Evolutionary conservation across 1,284 basidiomycete genomes (phyloP).

Genomic region (Marasmius oreades): DNA sequence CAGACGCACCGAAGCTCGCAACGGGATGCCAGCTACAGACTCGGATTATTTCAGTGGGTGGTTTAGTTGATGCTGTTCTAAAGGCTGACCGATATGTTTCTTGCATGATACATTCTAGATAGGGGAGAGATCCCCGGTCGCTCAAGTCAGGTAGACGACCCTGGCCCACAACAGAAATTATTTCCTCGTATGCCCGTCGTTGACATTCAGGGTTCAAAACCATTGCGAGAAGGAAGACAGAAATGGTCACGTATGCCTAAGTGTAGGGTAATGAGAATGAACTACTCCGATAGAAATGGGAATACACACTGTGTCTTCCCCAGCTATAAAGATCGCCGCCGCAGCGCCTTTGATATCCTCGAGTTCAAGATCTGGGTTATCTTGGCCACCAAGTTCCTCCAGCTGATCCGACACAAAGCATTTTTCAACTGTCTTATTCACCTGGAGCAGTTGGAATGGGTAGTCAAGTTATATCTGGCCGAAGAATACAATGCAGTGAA

Average conservation of each 20-base stretch:
- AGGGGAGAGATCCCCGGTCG: slow-evolving; percentile 2
- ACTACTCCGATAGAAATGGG: too few species aligned
- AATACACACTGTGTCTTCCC: neutral
- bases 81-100: neutral
- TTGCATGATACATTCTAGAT: slow-evolving; percentile 1
- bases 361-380: neutral
- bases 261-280: neutral
- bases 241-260: neutral
- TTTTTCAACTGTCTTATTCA: neutral
- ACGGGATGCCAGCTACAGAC: neutral
- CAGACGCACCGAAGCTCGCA: neutral
- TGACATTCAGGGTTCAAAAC: slow-evolving; percentile 2
- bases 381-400: neutral
- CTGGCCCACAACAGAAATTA: neutral
- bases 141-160: neutral
- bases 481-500: neutral
- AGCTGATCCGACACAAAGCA: slow-evolving; percentile 1
- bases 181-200: neutral
- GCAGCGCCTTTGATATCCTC: slow-evolving; percentile 1
- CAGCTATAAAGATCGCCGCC: neutral
- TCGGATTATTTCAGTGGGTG: too few species aligned
- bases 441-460: neutral
- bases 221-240: slow-evolving; percentile 2
- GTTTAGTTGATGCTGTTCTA: too few species aligned
- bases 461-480: neutral